phyloP scores from a whole-genome alignment of 352 stramenopile species.

The Phytophthora cajani region DNA sequence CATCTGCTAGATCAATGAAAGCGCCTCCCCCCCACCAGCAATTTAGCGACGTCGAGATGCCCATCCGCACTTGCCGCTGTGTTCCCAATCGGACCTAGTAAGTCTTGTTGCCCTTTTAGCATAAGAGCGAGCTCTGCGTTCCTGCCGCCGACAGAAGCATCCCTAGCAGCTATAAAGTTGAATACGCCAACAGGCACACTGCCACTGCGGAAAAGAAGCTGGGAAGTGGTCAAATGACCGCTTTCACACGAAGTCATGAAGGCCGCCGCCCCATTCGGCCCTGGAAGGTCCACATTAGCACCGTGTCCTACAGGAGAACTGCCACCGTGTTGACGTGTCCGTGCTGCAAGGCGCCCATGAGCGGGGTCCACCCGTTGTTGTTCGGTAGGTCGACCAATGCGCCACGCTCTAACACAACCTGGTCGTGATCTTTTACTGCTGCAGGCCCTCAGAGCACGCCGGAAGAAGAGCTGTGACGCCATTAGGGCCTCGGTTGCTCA shows the following conservation, averaged over 20 bases:
- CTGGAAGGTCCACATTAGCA: background rate
- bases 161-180: no score
- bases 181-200: background rate
- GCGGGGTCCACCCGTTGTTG: background rate
- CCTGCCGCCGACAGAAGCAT: no score
- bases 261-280: background rate
- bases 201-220: background rate
- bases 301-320: background rate
- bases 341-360: background rate
- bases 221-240: background rate
- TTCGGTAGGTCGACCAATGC: background rate
- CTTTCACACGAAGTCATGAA: background rate
- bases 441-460: background rate
- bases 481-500: background rate
- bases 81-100: background rate
- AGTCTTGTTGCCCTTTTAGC: background rate
- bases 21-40: background rate
- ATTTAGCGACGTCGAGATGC: background rate
- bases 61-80: background rate
- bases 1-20: background rate
- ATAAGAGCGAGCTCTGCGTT: background rate
- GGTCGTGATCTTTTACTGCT: background rate
- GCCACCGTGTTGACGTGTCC: background rate
- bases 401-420: background rate
- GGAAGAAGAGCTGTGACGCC: slow-evolving; percentile 1